A percentile compares a stretch with the other conserved stretches of the same genome.
phyloP scores from a whole-genome alignment of 495 filamentous ascomycete species.

The Copromyces sp. region DNA sequence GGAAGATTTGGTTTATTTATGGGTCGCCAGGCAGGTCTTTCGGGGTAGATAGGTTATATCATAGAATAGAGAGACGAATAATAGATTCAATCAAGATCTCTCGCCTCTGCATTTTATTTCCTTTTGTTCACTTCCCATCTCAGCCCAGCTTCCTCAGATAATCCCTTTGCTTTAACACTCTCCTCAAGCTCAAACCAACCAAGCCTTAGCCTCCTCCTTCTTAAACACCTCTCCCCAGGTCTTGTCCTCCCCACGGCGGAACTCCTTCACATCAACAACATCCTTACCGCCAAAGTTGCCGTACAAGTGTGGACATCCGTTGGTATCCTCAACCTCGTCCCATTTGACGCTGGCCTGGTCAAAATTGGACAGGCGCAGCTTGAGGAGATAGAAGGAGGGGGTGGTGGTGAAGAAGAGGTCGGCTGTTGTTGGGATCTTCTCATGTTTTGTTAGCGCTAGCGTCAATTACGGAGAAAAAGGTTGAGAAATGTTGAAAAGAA shows the following conservation, averaged over 20 bases:
- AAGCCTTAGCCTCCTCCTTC: slow-evolving; percentile 10
- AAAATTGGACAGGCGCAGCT: slow-evolving; percentile 22
- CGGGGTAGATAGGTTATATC: neutral
- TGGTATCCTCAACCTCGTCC: slow-evolving; percentile 26
- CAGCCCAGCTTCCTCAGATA: neutral
- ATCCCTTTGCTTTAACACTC: neutral
- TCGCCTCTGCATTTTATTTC: neutral
- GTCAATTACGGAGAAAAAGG: neutral
- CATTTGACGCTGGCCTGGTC: slow-evolving; percentile 24
- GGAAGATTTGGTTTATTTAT: neutral
- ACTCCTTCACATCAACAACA: slow-evolving; percentile 21
- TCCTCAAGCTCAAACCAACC: slow-evolving; percentile 9
- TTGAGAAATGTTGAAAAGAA: neutral
- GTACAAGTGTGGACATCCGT: slow-evolving; percentile 38
- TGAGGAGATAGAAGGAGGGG: slow-evolving; percentile 32
- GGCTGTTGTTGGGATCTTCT: slow-evolving; percentile 38
- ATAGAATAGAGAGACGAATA: neutral
- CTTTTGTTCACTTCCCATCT: neutral
- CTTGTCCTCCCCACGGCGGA: slow-evolving; percentile 22
- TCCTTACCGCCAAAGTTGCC: slow-evolving; percentile 37
- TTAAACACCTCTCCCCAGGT: slow-evolving; percentile 26
- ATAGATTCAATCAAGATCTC: neutral
- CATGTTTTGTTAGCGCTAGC: neutral
- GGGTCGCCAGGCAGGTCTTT: neutral
- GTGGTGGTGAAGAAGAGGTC: slow-evolving; percentile 34